Evolutionary conservation across 1,284 basidiomycete genomes (phyloP).

Genomic region (Leccinum angustisporum): DNA sequence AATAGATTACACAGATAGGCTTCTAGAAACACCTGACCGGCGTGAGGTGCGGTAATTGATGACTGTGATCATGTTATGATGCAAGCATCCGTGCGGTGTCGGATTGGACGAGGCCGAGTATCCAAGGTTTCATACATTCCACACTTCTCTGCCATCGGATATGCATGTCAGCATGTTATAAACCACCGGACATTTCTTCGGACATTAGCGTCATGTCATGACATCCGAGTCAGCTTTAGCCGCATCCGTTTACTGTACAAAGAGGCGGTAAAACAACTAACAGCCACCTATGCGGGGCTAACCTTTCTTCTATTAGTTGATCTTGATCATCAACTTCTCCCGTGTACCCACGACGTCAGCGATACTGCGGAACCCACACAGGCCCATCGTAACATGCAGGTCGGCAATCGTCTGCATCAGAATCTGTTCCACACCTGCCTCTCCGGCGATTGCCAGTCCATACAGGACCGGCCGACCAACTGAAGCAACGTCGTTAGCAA

Average conservation of each 20-base stretch:
- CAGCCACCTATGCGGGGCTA: not conserved
- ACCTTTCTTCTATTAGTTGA: conserved; percentile 3
- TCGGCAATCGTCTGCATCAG: conserved; percentile 53
- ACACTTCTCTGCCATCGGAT: not conserved
- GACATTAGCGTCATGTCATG: not conserved
- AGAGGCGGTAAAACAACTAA: not conserved
- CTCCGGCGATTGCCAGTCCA: conserved; percentile 52
- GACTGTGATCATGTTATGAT: not conserved
- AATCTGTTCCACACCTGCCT: conserved; percentile 54
- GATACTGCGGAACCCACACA: conserved; percentile 42
- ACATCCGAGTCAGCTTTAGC: not conserved
- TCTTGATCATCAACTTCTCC: conserved; percentile 29
- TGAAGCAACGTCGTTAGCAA: conserved; percentile 10
- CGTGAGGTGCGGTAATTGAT: not conserved
- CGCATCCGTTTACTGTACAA: not conserved
- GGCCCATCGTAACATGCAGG: conserved; percentile 51
- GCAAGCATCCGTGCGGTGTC: not conserved
- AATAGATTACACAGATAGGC: not conserved
- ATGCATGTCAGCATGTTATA: not conserved
- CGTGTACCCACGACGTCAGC: conserved; percentile 38
- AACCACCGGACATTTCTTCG: not conserved
- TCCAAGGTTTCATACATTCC: not conserved
- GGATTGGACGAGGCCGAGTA: not conserved
- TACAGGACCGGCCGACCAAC: conserved; percentile 52
- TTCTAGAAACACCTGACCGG: not conserved